Evolutionary conservation across 2,329 filamentous ascomycete genomes (phyloP), one percentile per base, ranked within the genome.

Genomic region (Zalaria obscura): DNA sequence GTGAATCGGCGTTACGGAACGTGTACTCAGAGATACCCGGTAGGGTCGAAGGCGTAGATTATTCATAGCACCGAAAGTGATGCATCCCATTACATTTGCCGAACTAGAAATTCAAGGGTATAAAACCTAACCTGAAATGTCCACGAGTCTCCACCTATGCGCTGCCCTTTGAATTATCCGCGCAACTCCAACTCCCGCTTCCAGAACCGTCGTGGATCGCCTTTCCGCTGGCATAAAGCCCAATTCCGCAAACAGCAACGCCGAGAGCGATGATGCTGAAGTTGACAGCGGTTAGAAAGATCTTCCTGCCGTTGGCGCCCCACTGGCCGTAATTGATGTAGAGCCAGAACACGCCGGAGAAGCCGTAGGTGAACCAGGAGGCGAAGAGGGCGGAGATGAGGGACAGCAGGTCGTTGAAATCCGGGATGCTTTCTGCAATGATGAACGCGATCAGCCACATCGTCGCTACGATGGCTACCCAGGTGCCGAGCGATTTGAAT

Each of bases 371-470:
- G 25, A 82, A 83, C 77, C 79, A 83, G 39, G 69, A 75, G 3
- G 71, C 74, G 46, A 83, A 82, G 3, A 81, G 59, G 1, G 76
- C 52, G 5, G 50, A 59, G 42, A 83, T 75, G 37, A 46, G 37
- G 5, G 38, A 18, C 4, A 46, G 32, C n/a, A 46, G 29, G 5
- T 43, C 39, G 5, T 41, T 40, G 39, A 44, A 44, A 25, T 44
- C 38, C 1, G 44, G 44, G 7, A 44, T 43, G 4, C 25, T 38
- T 28, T 80, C 73, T 4, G 81, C 78, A 45, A 85, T 78, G 45
- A 84, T 60, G 66, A 75, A 80, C 4, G 76, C 75, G 3, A 80
- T 47, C n/a, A 74, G 48, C 75, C 78, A 83, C 18, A 77, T 59
- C 5, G 50, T 55, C 0, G 68, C 53, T 0, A 72, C 70, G 37